phyloP scores from a whole-genome alignment of 306 rosid species.

The Morella rubra region DNA sequence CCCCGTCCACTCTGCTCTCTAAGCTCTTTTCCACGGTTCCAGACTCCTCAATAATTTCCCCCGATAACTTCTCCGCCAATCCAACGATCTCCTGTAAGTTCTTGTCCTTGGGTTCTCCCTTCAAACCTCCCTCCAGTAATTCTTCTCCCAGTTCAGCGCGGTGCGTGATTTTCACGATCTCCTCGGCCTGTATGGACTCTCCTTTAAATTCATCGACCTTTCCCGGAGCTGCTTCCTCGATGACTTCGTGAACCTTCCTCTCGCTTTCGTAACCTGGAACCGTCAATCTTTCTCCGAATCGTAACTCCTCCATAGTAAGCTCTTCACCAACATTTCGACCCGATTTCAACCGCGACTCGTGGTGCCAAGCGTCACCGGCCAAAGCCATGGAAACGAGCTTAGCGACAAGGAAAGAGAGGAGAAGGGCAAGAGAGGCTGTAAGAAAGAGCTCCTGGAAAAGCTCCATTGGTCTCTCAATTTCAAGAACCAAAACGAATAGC shows the following conservation, averaged over 20 bases:
- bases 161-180: conserved; percentile 13
- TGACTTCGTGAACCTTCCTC: conserved; percentile 28
- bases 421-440: conserved; percentile 49
- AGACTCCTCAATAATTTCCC: conserved; percentile 9
- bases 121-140: not conserved
- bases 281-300: conserved; percentile 30
- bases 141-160: not conserved
- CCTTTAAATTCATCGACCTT: conserved; percentile 25
- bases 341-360: conserved; percentile 6
- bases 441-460: conserved; percentile 47
- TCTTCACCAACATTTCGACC: conserved; percentile 10
- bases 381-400: conserved; percentile 54
- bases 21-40: not conserved
- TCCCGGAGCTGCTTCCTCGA: conserved; percentile 15
- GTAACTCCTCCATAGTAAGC: conserved; percentile 15
- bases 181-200: conserved; percentile 17
- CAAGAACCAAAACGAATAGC: not conserved
- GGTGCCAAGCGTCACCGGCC: conserved; percentile 22
- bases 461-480: conserved; percentile 43
- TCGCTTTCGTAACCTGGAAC: conserved; percentile 31
- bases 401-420: conserved; percentile 54
- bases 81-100: not conserved
- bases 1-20: not conserved
- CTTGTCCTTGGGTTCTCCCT: not conserved
- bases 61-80: conserved; percentile 4